Base-by-base conservation (phyloP, 208 protist genomes). In the Balamuthia mandrillaris region DNA sequence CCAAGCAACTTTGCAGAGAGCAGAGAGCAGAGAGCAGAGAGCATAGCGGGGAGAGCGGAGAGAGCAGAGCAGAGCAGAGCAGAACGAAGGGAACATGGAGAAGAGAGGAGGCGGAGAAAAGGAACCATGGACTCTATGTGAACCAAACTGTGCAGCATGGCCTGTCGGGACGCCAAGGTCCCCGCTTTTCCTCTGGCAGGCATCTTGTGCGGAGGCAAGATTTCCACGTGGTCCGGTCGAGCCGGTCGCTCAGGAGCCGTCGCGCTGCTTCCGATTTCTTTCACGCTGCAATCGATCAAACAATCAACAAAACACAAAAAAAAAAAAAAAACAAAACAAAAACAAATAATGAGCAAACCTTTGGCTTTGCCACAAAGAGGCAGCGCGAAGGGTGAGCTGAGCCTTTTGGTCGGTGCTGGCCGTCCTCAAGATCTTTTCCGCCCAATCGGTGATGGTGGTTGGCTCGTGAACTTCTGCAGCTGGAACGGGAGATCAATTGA, bases 91-190 rank as follows among this genome's bases (percentile, higher is more conserved):
- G 37, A 49, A 39, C 3, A 1, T 51, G 3, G 16, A 6, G 6
- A 74, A 75, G 61, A 33, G 35, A 14, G 18, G 31, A 33, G 31
- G 21, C 18, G 0, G 60, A 60, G 9, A 2, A 0, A 1, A 0
- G 0, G 29, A 49, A 81, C 72, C 72, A 81, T 81, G 21, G 72
- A 81, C 72, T 81, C 72, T 3, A 81, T 81, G 72, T 81, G 72
- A 6, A 81, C 72, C 14, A 81, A 41, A 0, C 35, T 49, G 21
- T 81, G 72, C 2, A 81, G 9, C 72, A 81, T 81, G 47, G 72
- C 72, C n/a, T 61, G 35, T 1, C 72, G 24, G 47, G 54, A 61
- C 21, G 72, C 72, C 31, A 81, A 33, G 72, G 35, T 63, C 47
- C 72, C 72, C 21, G 35, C 72, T 49, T 81, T 81, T n/a, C 72